A percentile compares a stretch with the other conserved stretches of the same genome.
Conservation (phyloP, 2,329 filamentous ascomycete genomes). For the Aspergillus latus region DNA sequence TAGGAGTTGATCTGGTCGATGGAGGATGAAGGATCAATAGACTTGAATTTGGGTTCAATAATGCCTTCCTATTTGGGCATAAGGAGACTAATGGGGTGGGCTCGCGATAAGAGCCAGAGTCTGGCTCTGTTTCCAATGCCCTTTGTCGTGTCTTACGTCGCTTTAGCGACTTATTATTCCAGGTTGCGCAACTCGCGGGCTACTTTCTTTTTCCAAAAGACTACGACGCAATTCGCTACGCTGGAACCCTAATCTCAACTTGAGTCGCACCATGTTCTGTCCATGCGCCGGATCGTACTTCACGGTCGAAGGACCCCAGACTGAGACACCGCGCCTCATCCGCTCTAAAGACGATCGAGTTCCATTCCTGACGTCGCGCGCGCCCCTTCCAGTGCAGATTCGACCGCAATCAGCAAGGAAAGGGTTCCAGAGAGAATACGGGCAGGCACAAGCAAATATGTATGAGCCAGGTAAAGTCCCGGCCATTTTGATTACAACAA, state of each 20-base stretch:
- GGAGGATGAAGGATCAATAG: constrained; percentile 5
- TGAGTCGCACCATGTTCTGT: constrained; percentile 11
- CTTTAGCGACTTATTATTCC: neutral
- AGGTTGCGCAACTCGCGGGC: neutral
- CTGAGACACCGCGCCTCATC: constrained; percentile 15
- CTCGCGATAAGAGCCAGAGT: neutral
- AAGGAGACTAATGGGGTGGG: neutral
- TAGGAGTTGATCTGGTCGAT: neutral
- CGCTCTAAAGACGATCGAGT: constrained; percentile 2
- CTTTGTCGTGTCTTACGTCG: neutral
- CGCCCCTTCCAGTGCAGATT: constrained; percentile 13
- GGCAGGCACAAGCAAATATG: neutral
- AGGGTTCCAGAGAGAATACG: neutral
- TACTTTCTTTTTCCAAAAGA: neutral
- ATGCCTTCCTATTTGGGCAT: constrained; percentile 5
- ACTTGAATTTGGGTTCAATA: constrained; percentile 11
- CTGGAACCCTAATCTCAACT: neutral
- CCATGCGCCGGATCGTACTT: constrained; percentile 11
- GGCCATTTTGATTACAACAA: constrained; percentile 14
- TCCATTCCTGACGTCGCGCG: neutral
- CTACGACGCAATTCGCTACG: neutral
- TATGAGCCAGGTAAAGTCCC: constrained; percentile 12
- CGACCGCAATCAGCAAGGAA: constrained; percentile 2
- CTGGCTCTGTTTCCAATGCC: neutral
- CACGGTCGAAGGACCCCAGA: constrained; percentile 12